Base-by-base conservation (phyloP, 768 basidiomycete species). In the Boletales sp. region DNA sequence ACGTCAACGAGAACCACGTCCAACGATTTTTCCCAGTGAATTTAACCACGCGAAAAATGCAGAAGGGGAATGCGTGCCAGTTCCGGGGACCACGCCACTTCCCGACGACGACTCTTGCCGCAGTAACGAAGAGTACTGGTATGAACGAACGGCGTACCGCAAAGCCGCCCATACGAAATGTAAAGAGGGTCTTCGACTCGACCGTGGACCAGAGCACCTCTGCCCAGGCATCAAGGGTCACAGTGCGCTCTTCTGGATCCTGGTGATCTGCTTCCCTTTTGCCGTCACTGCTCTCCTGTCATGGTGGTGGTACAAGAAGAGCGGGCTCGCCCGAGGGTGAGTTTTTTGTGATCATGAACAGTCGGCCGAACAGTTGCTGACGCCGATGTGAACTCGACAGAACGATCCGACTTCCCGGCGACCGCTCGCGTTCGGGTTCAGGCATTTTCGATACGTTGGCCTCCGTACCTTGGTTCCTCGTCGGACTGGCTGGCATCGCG, bases 161-260 rank as follows among this genome's bases (percentile, higher is more conserved):
- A 86, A 90, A 69, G 90, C 97, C 42, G 88, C 88, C 1, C 88
- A 87, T 66, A 95, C 94, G 32, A 81, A 75, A 18, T 99, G 97
- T 65, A 81, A 84, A 46, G 94, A 83, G 6, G 95, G 94, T 5
- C 55, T 69, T 2, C 78, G 88, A n/a, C 83, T 78, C 12, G 92
- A 99, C 65, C 82, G 75, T 35, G 97, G 97, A 5, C 59, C 62
- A 8, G 55, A 55, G 7, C 95, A 99, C 65, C 63, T 67, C 11
- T 99, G 97, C 67, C 93, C 94, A 0, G 93, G 93, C 0, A 71
- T 94, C 53, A 74, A 72, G 18, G 83, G 82, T 2, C 86, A 87
- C 61, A 75, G 90, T 32, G 71, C 75, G 4, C 72, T 89, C 65
- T 97, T 94, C 79, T 98, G 97, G 95, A 66, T 81, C 45, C 80